phyloP scores from a whole-genome alignment of 257 asterid genomes.

The Jasminum sambac region DNA sequence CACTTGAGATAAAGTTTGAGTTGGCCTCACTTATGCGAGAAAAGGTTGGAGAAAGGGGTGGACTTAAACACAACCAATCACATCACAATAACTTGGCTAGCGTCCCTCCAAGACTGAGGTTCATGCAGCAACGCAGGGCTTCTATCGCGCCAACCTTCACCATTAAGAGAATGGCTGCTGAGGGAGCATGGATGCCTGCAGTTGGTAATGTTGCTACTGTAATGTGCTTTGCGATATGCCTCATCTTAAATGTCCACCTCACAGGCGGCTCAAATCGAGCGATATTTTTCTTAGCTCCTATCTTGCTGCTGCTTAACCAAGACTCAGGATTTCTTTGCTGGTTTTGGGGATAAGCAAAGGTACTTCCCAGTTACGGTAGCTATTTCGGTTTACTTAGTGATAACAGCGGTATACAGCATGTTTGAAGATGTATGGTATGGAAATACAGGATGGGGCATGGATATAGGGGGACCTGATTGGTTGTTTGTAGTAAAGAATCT shows the following conservation, averaged over 20 bases:
- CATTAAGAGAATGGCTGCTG: constrained; percentile 76
- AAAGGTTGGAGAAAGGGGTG: constrained; percentile 64
- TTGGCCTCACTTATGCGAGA: constrained; percentile 83
- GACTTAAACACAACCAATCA: constrained; percentile 69
- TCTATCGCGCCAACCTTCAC: constrained; percentile 71
- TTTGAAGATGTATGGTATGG: constrained; percentile 96
- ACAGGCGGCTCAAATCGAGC: constrained; percentile 94
- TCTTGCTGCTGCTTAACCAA: constrained; percentile 82
- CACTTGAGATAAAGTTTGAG: constrained; percentile 97
- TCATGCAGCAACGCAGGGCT: constrained; percentile 91
- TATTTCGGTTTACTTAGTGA: constrained; percentile 65
- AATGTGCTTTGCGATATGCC: constrained; percentile 88
- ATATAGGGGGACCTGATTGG: constrained; percentile 92
- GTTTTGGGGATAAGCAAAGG: constrained; percentile 96
- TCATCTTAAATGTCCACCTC: constrained; percentile 76
- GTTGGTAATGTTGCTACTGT: constrained; percentile 96
- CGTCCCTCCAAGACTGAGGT: constrained; percentile 83
- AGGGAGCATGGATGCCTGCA: constrained; percentile 99
- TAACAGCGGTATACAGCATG: constrained; percentile 67
- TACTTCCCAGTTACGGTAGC: constrained; percentile 85
- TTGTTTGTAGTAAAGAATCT: constrained; percentile 82
- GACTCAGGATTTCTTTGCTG: constrained; percentile 95
- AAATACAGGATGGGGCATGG: constrained; percentile 79
- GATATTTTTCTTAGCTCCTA: constrained; percentile 93
- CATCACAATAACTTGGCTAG: constrained; percentile 64